Evolutionary conservation across 192 early-diverging fungal species (phyloP), one percentile per base, ranked within the genome.

Genomic region (Backusella morwellensis): DNA sequence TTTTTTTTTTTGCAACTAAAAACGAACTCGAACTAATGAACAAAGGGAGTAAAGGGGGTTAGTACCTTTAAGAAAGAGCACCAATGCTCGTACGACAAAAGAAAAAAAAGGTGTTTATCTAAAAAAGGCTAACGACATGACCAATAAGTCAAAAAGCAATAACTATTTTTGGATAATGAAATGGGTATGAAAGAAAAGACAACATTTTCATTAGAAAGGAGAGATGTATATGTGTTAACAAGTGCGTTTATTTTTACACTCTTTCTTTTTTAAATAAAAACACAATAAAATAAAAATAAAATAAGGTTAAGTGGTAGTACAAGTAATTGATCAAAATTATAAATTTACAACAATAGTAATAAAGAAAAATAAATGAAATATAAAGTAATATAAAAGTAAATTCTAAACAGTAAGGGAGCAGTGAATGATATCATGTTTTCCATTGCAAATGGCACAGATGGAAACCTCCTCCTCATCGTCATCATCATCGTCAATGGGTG

Each of bases 311-410:
- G 26, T 63, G 56, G 56, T 63, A n/a, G 56, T 63, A 63, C 56
- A 63, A 63, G 21, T 63, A 63, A 63, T 63, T 63, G 56, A 63
- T 63, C 56, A 29, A 63, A 63, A 63, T 26, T 63, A 63, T 63
- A 29, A 50, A 63, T 63, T 63, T 63, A 63, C 56, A 63, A 29
- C 56, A 63, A 63, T 29, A 63, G 26, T n/a, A 63, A 63, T 29
- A 9, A 29, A 11, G 21, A 63, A 29, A 21, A 63, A 29, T 63
- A 63, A 63, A 29, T 29, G 21, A 29, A 63, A 63, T 29, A 63
- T 40, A 40, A 40, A 11, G 11, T 54, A 54, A 52, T 52, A 56
- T 9, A 23, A 59, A 29, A 29, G 12, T 6, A 8, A 26, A 59
- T 26, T 63, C 56, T 63, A 63, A 26, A 63, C 56, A 29, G 56